phyloP scores from a whole-genome alignment of 192 early-diverging fungal genomes.

The Coemansia sp. region DNA sequence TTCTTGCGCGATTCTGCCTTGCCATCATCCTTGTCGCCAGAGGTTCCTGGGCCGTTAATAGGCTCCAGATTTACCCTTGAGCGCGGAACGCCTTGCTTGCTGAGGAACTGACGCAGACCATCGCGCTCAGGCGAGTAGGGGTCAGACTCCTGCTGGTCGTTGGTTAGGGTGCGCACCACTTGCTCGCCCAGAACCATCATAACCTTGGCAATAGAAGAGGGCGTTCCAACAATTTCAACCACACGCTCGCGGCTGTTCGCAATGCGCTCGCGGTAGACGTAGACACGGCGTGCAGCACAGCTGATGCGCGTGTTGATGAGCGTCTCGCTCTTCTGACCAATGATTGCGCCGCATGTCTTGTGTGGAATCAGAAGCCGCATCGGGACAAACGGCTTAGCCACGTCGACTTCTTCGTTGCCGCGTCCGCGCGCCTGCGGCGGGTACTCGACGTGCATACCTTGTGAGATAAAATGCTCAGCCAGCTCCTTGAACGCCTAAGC shows the following conservation, averaged over 20 bases:
- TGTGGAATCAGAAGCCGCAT: constrained; percentile 51
- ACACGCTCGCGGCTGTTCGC: constrained; percentile 50
- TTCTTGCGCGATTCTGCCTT: constrained; percentile 5
- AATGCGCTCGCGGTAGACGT: constrained; percentile 56
- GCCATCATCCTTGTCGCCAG: constrained; percentile 9
- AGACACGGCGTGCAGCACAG: constrained; percentile 46
- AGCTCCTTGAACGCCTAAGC: constrained; percentile 49
- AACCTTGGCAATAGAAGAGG: constrained; percentile 27
- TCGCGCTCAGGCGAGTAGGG: constrained; percentile 48
- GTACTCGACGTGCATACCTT: constrained; percentile 51
- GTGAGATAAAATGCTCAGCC: constrained; percentile 53
- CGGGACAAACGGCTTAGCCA: constrained; percentile 41
- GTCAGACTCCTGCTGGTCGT: constrained; percentile 44
- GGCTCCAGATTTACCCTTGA: constrained; percentile 36
- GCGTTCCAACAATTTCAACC: constrained; percentile 51
- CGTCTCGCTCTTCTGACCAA: constrained; percentile 53
- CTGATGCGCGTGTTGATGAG: constrained; percentile 49
- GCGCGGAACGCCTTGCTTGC: constrained; percentile 48
- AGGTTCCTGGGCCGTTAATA: constrained; percentile 12
- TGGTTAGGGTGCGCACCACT: constrained; percentile 38
- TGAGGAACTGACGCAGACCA: constrained; percentile 46
- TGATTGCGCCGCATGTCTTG: constrained; percentile 54
- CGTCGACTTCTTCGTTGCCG: constrained; percentile 46
- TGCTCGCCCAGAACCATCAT: constrained; percentile 43
- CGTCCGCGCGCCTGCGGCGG: constrained; percentile 43